Conservation (phyloP, 2,329 filamentous ascomycete genomes). For the Fusarium irregulare region DNA sequence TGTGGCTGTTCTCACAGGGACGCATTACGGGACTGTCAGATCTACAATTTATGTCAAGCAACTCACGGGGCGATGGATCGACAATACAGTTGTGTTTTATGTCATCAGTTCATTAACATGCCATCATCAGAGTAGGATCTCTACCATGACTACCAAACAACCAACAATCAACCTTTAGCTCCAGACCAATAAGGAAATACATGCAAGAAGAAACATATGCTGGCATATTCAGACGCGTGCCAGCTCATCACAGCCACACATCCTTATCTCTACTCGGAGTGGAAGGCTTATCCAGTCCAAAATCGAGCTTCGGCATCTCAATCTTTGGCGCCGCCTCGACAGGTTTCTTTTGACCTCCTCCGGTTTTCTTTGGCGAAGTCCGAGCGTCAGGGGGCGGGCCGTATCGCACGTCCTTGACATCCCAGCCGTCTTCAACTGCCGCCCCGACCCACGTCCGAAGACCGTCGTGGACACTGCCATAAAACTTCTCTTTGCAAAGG, state of each 20-base stretch:
- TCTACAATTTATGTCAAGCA: conserved; percentile 25
- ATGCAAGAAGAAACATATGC: conserved; percentile 39
- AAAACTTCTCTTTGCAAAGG: conserved; percentile 98
- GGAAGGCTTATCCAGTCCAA: conserved; percentile 54
- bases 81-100: conserved; percentile 39
- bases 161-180: conserved; percentile 43
- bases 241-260: conserved; percentile 47
- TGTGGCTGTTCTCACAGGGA: conserved; percentile 4
- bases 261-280: conserved; percentile 49
- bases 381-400: conserved; percentile 62
- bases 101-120: conserved; percentile 56
- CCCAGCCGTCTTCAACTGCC: conserved; percentile 88
- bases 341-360: conserved; percentile 59
- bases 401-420: conserved; percentile 81
- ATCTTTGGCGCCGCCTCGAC: conserved; percentile 69
- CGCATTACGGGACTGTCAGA: conserved; percentile 11
- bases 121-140: conserved; percentile 49
- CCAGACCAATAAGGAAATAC: conserved; percentile 40
- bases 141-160: conserved; percentile 47
- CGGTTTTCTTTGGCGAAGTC: conserved; percentile 49
- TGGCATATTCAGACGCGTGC: conserved; percentile 25
- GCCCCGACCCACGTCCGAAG: conserved; percentile 91
- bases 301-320: conserved; percentile 68
- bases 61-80: conserved; percentile 17
- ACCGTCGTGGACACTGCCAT: conserved; percentile 89